Evolutionary conservation across 2,329 filamentous ascomycete species (phyloP).

Genomic region (Apiospora sp.): DNA sequence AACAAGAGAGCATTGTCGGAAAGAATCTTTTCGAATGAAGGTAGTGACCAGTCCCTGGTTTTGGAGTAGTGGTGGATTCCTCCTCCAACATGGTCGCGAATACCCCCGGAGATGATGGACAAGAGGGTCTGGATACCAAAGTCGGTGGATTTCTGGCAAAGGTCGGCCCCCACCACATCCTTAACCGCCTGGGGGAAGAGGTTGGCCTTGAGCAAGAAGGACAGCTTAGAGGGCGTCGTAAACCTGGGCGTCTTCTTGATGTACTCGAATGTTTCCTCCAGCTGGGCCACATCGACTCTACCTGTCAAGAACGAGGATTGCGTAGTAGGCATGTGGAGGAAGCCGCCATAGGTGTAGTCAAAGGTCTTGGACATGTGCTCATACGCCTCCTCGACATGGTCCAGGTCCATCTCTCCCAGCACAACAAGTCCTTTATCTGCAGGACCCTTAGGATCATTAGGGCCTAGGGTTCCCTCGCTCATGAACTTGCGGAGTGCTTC

Average conservation of each 20-base stretch:
- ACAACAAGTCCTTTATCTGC: conserved; percentile 29
- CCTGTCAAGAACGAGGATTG: conserved; percentile 25
- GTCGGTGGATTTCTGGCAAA: conserved; percentile 74
- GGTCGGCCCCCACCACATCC: conserved; percentile 86
- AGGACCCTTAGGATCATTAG: conserved; percentile 32
- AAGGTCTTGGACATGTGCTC: conserved; percentile 82
- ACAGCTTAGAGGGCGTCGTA: conserved; percentile 83
- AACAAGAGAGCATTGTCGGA: conserved; percentile 91
- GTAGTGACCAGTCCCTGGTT: conserved; percentile 90
- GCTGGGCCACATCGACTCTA: conserved; percentile 80
- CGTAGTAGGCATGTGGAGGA: conserved; percentile 56
- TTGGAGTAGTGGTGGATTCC: conserved; percentile 81
- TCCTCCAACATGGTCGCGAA: conserved; percentile 64
- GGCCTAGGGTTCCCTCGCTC: conserved; percentile 78
- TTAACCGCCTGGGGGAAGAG: conserved; percentile 75
- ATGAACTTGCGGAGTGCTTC: conserved; percentile 85
- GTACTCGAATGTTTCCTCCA: conserved; percentile 87
- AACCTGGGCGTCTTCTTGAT: conserved; percentile 88
- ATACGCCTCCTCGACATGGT: conserved; percentile 90
- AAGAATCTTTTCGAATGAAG: conserved; percentile 97
- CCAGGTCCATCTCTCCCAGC: conserved; percentile 71
- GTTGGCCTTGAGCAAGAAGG: conserved; percentile 79
- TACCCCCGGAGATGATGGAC: conserved; percentile 68
- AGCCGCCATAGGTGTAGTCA: conserved; percentile 81
- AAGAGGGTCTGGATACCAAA: conserved; percentile 86